Evolutionary conservation across 2,329 filamentous ascomycete genomes (phyloP), one percentile per base, ranked within the genome.

Genomic region (Sarocladium strictum): DNA sequence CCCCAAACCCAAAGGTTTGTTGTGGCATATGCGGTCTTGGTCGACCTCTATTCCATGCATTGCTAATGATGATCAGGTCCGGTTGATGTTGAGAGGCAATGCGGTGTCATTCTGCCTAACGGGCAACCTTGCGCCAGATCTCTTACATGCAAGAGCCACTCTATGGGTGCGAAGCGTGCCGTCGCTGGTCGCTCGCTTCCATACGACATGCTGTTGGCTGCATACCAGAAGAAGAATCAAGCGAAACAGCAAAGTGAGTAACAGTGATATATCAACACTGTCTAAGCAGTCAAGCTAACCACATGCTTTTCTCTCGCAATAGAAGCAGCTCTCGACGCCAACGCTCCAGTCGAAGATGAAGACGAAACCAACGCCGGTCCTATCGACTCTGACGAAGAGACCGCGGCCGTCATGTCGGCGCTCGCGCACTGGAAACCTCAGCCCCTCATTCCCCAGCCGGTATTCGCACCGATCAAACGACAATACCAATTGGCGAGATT

Each of bases 191-290:
- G 92, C 58, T 94, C 89, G 43, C 73, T 96, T 57, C 92, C 92
- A 1, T 97, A 97, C 65, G 91, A 96, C 69, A 94, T 96, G 86
- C 76, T 97, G 37, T 78, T 97, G 35, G 85, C 88, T 14, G 86
- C 87, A 7, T 94, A 94, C 65, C 89, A 94, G 69, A 97, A 97
- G 79, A 97, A 97, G 78, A 99, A 99, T 64, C 94, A 97, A 70
- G 94, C 94, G 21, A 96, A 96, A 66, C 90, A 96, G 74, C 94
- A 97, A 71, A 96, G 90, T 92, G 78, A 73, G 86, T 80, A 23
- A 24, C 47, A 12, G 11, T 37, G 6, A 15, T 5, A 26, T 4
- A 41, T 50, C 35, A 15, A 38, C 32, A 15, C n/a, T 15, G 11
- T 15, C 15, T 10, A 38, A 38, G 35, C 7, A 38, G 6, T 38